Evolutionary conservation across 2,329 filamentous ascomycete genomes (phyloP), one percentile per base, ranked within the genome.

Genomic region (Phialocephala sp.): DNA sequence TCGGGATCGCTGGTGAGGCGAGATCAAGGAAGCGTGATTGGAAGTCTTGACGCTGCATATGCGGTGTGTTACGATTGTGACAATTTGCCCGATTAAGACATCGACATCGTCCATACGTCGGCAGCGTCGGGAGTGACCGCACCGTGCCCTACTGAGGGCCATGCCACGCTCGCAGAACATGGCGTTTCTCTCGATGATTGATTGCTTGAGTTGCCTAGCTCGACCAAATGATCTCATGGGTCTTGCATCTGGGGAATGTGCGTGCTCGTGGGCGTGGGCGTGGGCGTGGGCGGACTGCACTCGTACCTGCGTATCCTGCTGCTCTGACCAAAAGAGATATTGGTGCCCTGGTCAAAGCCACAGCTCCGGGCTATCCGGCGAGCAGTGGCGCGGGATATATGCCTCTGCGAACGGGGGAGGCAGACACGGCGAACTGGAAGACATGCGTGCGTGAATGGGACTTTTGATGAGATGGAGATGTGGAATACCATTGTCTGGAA

Each of bases 401-500:
- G 18, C 12, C 22, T 54, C 14, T 54, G 50, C 5, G 12, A 18
- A n/a, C 18, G 2, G 27, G 2, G 2, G 22, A 54, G 35, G 35
- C 50, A 54, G 50, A 50, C 4, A 50, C n/a, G 45, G n/a, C 8
- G 22, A 54, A 18, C 27, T 35, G 50, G 24, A 54, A 54, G 35
- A n/a, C n/a, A n/a, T n/a, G n/a, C 50, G 15, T 11, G 22, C n/a
- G 11, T 50, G 22, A 50, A 35, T 22, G 4, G 27, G 14, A 54
- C 50, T 4, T 4, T 50, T 50, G 20, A 50, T 32, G 4, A 2
- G n/a, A 50, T 54, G 24, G 6, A 27, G 18, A 20, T 54, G 50
- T 32, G 1, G 45, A 50, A 22, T 22, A 55, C 12, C 24, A 50
- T 58, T 62, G 12, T 50, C 52, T 62, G n/a, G 39, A 57, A 14